These are phyloP conservation scores for Jacaranda copaia DNA, from an alignment of 257 asterid species.

Conservation along the genomic window DNA sequence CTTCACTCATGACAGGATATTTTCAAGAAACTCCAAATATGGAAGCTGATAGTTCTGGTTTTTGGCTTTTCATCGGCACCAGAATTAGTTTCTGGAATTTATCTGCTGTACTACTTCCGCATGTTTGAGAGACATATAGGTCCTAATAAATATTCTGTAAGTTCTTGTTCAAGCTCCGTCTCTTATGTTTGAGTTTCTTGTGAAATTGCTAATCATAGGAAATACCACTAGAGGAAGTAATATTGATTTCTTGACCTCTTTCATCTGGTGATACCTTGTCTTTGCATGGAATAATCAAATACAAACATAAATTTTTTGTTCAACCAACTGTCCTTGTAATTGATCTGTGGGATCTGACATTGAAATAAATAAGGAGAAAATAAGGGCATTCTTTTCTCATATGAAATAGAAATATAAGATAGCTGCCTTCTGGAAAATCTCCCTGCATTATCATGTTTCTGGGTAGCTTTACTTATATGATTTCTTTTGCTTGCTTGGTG, in stretches of 20 bases:
- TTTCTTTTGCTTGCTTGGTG: no score
- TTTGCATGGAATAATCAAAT: constrained; percentile 8
- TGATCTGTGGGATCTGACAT: background rate
- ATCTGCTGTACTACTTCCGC: constrained; percentile 95
- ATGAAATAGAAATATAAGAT: background rate
- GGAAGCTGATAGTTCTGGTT: constrained; percentile 91
- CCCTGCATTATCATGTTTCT: no score
- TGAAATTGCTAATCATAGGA: constrained; percentile 27
- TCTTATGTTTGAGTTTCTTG: constrained; percentile 30
- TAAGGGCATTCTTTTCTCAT: background rate
- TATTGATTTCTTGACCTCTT: background rate
- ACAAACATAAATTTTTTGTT: constrained; percentile 12
- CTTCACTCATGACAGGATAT: constrained; percentile 77
- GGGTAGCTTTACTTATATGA: no score
- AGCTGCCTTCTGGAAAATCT: background rate
- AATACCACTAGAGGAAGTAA: constrained; percentile 10
- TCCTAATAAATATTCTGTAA: constrained; percentile 91
- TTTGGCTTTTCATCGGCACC: constrained; percentile 96
- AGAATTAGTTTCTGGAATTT: constrained; percentile 86
- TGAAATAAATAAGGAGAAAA: constrained; percentile 1
- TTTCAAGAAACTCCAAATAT: constrained; percentile 81
- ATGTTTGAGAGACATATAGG: constrained; percentile 99
- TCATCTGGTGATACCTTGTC: constrained; percentile 10
- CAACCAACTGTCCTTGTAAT: background rate
- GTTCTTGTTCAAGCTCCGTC: constrained; percentile 44